Evolutionary conservation across 371 early-diverging fungal genomes (phyloP), one percentile per base, ranked within the genome.

Genomic region (Circinella minor): DNA sequence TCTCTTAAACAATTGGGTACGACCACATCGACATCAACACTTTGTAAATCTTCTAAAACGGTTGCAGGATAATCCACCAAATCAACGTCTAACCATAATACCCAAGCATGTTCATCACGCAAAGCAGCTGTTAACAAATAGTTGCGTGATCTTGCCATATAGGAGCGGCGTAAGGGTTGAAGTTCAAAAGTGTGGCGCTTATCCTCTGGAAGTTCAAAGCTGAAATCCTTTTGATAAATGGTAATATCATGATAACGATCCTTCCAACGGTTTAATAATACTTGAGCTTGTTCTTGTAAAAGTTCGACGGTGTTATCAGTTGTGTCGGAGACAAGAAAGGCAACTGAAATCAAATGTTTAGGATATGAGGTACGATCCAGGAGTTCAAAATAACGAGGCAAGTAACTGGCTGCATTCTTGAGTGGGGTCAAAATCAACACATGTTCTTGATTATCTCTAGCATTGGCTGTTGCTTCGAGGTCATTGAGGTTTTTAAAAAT

Each of bases 41-140:
- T 75, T 73, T 84, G 86, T 62, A 88, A 67, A 46, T 88, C 88
- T 39, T 80, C 80, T 48, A 88, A 75, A 59, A 87, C 80, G 63
- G 81, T 83, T 4, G 77, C 65, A 11, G 89, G 86, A 38, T 86
- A 88, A 36, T 82, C 81, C 3, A 85, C 82, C 5, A 88, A 78
- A 63, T 88, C 89, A 13, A 86, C 88, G 72, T 88, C 89, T 0
- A 88, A 78, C 89, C 89, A 88, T n/a, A 86, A 76, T 9, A 88
- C 88, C 89, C 89, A 88, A 10, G 68, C 61, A 39, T 84, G 87
- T 66, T 88, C 87, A 6, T 79, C 71, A 20, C 70, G 72, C 0
- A 88, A 69, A n/a, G 85, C 86, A 15, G 82, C 73, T 1, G 86
- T 81, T 66, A 86, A 69, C 61, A 88, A 64, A 70, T 86, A 85